Base-by-base conservation (phyloP, 176 grass and related monocot genomes). In the Phragmites australis region DNA sequence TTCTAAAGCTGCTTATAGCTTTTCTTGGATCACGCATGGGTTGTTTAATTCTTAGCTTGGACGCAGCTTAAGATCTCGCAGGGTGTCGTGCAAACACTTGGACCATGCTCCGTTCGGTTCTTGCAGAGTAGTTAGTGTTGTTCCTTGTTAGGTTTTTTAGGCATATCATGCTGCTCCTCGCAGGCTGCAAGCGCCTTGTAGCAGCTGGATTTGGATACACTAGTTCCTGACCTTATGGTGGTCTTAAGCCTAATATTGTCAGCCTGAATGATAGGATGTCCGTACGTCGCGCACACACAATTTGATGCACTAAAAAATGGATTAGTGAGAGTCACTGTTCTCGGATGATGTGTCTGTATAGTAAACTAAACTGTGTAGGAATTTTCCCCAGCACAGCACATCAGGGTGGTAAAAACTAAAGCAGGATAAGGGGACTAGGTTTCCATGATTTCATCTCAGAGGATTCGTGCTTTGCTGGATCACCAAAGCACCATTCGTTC, bases 391-490 rank as follows among this genome's bases (percentile, higher is more conserved):
- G 51, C 85, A 68, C 40, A 51, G 50, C 23, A n/a, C n/a, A n/a
- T n/a, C 0, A n/a, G 81, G 65, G 37, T 62, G 65, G 29, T 37
- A 11, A 5, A 19, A 45, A 74, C n/a, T n/a, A 39, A 54, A 19
- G 11, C 50, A 45, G 51, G 76, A 32, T 80, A 80, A 75, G 27
- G 37, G 11, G 34, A 56, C 76, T 53, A 74, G 48, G 76, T 75
- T 47, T 85, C 68, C 82, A 81, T 37, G 60, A 45, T 65, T 21
- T 81, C 46, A 31, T 32, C 50, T 68, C 62, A 39, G 62, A 54
- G 2, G 87, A 85, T 85, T 89, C 64, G 39, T 75, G 64, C 70
- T 71, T 81, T 55, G 82, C 12, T 54, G 66, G 21, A 69, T 69
- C 82, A 62, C 62, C 75, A 27, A 64, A 22, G 76, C 76, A 79